Evolutionary conservation across 768 basidiomycete species (phyloP).

Genomic region (Megacollybia marginata): DNA sequence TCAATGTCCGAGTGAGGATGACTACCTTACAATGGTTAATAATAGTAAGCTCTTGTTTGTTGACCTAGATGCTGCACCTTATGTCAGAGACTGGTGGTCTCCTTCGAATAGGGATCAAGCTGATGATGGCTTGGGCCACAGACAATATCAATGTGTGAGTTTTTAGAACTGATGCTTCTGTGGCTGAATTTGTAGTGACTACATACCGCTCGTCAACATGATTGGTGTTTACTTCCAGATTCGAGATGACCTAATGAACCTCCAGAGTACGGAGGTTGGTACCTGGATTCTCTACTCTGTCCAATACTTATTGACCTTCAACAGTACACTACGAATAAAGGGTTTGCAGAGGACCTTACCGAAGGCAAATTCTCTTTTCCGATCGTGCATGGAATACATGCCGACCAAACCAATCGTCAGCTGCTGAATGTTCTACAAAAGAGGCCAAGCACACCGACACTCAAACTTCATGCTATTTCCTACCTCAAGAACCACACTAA

Average conservation of each 20-base stretch:
- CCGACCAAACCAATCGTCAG: slow-evolving; percentile 59
- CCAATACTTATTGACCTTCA: not conserved
- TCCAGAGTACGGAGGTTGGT: slow-evolving; percentile 75
- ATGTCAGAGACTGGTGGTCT: slow-evolving; percentile 89
- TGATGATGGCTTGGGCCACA: slow-evolving; percentile 90
- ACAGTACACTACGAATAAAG: slow-evolving; percentile 79
- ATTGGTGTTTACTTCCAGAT: slow-evolving; percentile 96
- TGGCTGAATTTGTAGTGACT: slow-evolving; percentile 49
- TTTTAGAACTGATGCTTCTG: not conserved
- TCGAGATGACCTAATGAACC: slow-evolving; percentile 94
- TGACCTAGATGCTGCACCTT: too few species aligned
- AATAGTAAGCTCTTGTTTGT: slow-evolving; percentile 53
- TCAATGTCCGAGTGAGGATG: slow-evolving; percentile 87
- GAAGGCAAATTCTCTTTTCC: slow-evolving; percentile 99
- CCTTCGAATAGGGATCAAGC: slow-evolving; percentile 84
- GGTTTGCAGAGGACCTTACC: slow-evolving; percentile 88
- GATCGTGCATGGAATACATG: slow-evolving; percentile 81
- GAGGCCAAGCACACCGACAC: slow-evolving; percentile 70
- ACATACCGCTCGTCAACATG: slow-evolving; percentile 87
- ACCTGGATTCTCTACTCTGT: too few species aligned
- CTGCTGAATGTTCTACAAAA: slow-evolving; percentile 80
- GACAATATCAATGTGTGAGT: slow-evolving; percentile 52
- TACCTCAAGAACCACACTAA: slow-evolving; percentile 72
- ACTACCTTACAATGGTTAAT: slow-evolving; percentile 94
- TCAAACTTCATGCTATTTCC: slow-evolving; percentile 73